These are phyloP conservation scores for Colletotrichum tofieldiae DNA, from an alignment of 2,329 filamentous ascomycete genomes.

Conservation along the genomic window DNA sequence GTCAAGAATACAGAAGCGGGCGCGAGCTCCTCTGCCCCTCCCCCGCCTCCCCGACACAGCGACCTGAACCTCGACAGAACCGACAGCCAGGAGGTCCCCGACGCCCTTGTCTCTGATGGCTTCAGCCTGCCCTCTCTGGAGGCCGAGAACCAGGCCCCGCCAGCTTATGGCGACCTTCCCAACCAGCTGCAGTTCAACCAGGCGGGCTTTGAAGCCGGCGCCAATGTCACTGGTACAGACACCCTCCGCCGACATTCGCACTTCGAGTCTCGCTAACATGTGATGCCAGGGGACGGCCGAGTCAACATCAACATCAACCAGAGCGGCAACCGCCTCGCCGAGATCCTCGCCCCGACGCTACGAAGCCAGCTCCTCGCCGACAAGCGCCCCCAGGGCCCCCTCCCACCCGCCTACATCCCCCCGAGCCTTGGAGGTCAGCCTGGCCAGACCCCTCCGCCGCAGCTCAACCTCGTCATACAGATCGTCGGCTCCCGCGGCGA, in stretches of 20 bases:
- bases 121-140: constrained; percentile 60
- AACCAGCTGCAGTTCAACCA: constrained; percentile 73
- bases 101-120: constrained; percentile 56
- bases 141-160: constrained; percentile 61
- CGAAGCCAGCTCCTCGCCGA: constrained; percentile 70
- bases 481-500: constrained; percentile 83
- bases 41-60: constrained; percentile 22
- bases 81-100: constrained; percentile 47
- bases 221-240: constrained; percentile 67
- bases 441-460: constrained; percentile 69
- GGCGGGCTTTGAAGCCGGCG: constrained; percentile 75
- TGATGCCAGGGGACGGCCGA: constrained; percentile 77
- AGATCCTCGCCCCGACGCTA: constrained; percentile 77
- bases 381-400: constrained; percentile 54
- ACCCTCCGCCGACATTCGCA: constrained; percentile 24
- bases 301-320: constrained; percentile 87
- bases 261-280: constrained; percentile 34
- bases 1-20: constrained; percentile 32
- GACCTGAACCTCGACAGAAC: constrained; percentile 34
- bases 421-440: constrained; percentile 78
- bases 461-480: constrained; percentile 80
- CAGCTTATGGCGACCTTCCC: constrained; percentile 72
- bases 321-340: constrained; percentile 75
- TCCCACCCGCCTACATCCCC: constrained; percentile 80
- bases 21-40: constrained; percentile 37